Percentiles rank a stretch among this genome's conserved stretches.
phyloP scores from a whole-genome alignment of 257 asterid species.

The Nicotiana benthamiana region DNA sequence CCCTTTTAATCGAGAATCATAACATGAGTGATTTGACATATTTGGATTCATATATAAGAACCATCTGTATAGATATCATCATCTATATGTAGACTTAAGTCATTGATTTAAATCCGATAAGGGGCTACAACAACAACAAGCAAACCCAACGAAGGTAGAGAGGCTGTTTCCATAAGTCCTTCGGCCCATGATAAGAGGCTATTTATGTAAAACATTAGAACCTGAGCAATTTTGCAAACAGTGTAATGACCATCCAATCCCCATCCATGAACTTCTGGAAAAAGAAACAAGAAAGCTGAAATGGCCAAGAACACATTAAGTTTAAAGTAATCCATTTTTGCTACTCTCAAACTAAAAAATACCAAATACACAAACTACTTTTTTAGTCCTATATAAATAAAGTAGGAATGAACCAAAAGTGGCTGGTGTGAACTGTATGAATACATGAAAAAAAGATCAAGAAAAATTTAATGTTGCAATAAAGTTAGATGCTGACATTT shows the following conservation, averaged over 20 bases:
- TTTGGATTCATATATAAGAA: background rate
- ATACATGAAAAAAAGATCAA: background rate
- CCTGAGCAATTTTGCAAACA: conserved; percentile 76
- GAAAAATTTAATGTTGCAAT: background rate
- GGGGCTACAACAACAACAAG: no score
- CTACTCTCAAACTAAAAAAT: background rate
- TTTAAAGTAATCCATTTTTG: conserved; percentile 27
- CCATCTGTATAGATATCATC: no score
- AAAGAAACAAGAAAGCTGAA: conserved; percentile 21
- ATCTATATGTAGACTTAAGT: no score
- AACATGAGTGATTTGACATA: background rate
- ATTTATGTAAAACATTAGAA: background rate
- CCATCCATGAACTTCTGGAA: conserved; percentile 58
- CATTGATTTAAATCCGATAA: background rate
- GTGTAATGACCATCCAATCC: conserved; percentile 79
- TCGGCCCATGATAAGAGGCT: no score
- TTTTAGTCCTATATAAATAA: background rate
- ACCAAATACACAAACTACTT: background rate
- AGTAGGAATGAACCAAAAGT: background rate
- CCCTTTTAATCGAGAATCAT: background rate
- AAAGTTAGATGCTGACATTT: background rate
- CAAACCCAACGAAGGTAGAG: no score
- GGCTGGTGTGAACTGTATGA: conserved; percentile 7
- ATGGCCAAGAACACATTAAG: conserved; percentile 15
- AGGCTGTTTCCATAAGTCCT: no score